Evolutionary conservation across 2,329 filamentous ascomycete species (phyloP), one percentile per base, ranked within the genome.

Genomic region (Escovopsis weberi): DNA sequence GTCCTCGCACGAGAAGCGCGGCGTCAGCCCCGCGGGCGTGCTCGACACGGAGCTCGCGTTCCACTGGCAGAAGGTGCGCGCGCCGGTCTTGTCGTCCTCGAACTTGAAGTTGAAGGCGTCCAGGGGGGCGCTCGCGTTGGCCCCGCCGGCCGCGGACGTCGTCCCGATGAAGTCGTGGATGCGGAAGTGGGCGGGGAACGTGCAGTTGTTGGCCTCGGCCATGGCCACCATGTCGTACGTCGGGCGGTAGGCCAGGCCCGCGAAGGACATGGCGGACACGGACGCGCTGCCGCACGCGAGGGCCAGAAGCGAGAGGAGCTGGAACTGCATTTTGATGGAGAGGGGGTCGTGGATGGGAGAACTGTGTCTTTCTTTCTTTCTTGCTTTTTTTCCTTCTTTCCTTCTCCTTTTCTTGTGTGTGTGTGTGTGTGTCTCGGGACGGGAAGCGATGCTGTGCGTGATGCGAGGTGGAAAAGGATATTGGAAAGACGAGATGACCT

Each of bases 1-100:
- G 50, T 68, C 52, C 37, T 67, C 61, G 50, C 70, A 74, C 18
- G 61, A 51, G 42, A 60, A 72, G 33, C 67, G 57, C 9, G 59
- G 51, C 2, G 58, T 54, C 4, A 56, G 50, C 23, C 55, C 56
- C 12, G 50, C 43, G 4, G 55, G 50, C 37, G 51, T 56, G 19
- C 61, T 54, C 8, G 64, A 57, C 33, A 48, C 48, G 3, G 68
- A 69, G 6, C 59, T 61, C 15, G 59, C 56, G 51, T 72, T 68
- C 52, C 59, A 62, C 33, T 59, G 54, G 55, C 70, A 74, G 2
- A 47, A 45, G 9, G 67, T 68, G n/a, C 53, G 51, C 39, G 67
- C 52, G 2, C 51, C 48, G 15, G 66, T 70, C n/a, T 50, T 54
- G 10, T 52, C 39, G 49, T 71, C 66, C 34, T 52, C 40, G 53